Evolutionary conservation across 2,329 filamentous ascomycete genomes (phyloP).

Genomic region (Dissoconium aciculare): DNA sequence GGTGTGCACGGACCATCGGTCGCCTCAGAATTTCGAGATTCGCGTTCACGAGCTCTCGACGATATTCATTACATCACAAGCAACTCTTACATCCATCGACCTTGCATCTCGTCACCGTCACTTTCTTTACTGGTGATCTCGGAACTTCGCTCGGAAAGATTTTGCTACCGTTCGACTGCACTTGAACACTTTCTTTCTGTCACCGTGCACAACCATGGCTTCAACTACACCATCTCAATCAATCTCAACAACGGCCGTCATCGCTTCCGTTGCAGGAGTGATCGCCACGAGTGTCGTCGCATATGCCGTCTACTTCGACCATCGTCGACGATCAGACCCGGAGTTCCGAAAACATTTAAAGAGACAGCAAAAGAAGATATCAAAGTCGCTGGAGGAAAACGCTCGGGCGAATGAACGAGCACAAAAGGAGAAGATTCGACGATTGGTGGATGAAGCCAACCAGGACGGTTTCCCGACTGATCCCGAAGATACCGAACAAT

Average conservation of each 20-base stretch:
- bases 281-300: slow-evolving; percentile 44
- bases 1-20: no score
- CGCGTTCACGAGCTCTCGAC: no score
- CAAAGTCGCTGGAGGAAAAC: slow-evolving; percentile 56
- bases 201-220: slow-evolving; percentile 23
- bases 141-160: no score
- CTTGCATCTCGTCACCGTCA: no score
- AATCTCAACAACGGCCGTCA: slow-evolving; percentile 43
- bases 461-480: slow-evolving; percentile 82
- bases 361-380: slow-evolving; percentile 59
- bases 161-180: no score
- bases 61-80: no score
- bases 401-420: slow-evolving; percentile 49
- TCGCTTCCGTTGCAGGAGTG: slow-evolving; percentile 41
- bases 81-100: no score
- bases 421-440: slow-evolving; percentile 60
- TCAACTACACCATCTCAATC: slow-evolving; percentile 21
- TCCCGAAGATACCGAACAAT: slow-evolving; percentile 84
- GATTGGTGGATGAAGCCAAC: slow-evolving; percentile 64
- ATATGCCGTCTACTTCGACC: slow-evolving; percentile 53
- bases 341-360: slow-evolving; percentile 50
- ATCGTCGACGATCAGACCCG: slow-evolving; percentile 48
- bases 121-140: no score
- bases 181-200: no score
- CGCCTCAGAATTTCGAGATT: no score